Evolutionary conservation across 352 stramenopile species (phyloP).

Genomic region (Elongisporangium anandrum): DNA sequence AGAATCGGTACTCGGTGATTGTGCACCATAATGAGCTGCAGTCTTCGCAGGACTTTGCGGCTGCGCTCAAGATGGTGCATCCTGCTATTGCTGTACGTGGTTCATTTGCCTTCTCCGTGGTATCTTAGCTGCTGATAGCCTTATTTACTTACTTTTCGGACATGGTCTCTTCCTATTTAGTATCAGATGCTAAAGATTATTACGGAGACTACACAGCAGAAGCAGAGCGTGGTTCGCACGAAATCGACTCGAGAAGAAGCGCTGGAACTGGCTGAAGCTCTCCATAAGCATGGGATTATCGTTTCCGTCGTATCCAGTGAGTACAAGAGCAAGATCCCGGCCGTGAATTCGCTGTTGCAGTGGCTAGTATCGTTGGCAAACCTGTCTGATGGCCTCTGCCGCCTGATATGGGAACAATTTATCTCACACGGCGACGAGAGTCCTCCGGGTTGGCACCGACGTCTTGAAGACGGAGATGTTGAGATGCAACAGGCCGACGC

Average conservation of each 20-base stretch:
- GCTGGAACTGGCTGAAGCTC: conserved; percentile 58
- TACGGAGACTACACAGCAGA: conserved; percentile 64
- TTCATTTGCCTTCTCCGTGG: not conserved
- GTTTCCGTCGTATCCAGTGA: conserved; percentile 76
- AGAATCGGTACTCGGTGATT: conserved; percentile 84
- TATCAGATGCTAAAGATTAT: conserved; percentile 85
- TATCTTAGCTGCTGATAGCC: not conserved
- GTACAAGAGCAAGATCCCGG: conserved; percentile 60
- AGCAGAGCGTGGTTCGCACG: conserved; percentile 63
- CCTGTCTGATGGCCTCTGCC: conserved; percentile 74
- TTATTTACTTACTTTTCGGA: conserved; percentile 4
- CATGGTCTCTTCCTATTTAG: conserved; percentile 16
- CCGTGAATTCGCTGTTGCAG: conserved; percentile 70
- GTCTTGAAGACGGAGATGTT: conserved; percentile 7
- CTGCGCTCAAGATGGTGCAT: conserved; percentile 60
- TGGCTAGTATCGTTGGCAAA: conserved; percentile 81
- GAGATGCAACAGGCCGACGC: conserved; percentile 28
- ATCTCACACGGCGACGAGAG: not conserved
- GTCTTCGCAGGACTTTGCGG: conserved; percentile 81
- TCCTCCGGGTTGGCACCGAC: not conserved
- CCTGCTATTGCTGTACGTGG: conserved; percentile 55
- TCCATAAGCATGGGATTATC: conserved; percentile 69
- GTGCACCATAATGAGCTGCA: conserved; percentile 94
- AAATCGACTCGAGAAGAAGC: conserved; percentile 69
- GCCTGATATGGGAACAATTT: conserved; percentile 78